phyloP scores from a whole-genome alignment of 345 rosid species.

The Arabidopsis thaliana region TAIR10.1 NC_003074.8:17589501-17590000 shows the following conservation, averaged over 20 bases:
- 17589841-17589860: constrained; percentile 34
- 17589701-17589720: too few species aligned
- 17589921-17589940: neutral
- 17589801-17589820: neutral
- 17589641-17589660: constrained; percentile 7
- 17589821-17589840: neutral
- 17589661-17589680: neutral
- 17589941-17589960: neutral
- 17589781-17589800: too few species aligned
- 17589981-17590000: neutral
- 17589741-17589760: too few species aligned
- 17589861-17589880: constrained; percentile 6
- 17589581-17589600: neutral
- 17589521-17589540: neutral
- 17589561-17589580: constrained; percentile 4
- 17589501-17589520: constrained; percentile 29
- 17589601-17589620: neutral
- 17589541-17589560: neutral
- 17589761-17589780: too few species aligned
- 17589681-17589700: neutral
- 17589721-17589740: too few species aligned
- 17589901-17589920: neutral
- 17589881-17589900: constrained; percentile 3
- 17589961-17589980: neutral
- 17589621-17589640: neutral